These are phyloP conservation scores for Russula olivacea DNA, from an alignment of 768 basidiomycete genomes.

Conservation along the genomic window DNA sequence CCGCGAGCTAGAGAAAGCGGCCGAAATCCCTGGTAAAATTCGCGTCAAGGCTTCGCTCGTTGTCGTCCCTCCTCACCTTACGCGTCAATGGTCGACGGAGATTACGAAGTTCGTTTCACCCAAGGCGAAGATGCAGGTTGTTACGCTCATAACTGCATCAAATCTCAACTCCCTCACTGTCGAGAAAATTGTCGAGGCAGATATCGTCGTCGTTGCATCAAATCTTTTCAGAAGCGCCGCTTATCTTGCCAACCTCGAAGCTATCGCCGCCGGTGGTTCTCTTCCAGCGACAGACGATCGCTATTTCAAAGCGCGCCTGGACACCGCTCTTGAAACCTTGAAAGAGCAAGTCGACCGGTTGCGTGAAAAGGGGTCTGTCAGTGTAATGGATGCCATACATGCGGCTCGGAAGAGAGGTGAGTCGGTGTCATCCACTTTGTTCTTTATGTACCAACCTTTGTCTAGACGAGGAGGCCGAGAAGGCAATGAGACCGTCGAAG, in stretches of 20 bases:
- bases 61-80: slow-evolving; percentile 86
- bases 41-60: slow-evolving; percentile 74
- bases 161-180: slow-evolving; percentile 70
- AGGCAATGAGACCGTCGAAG: slow-evolving; percentile 46
- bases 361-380: slow-evolving; percentile 53
- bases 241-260: slow-evolving; percentile 71
- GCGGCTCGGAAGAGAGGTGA: slow-evolving; percentile 55
- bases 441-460: slow-evolving; percentile 23
- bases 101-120: slow-evolving; percentile 68
- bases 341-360: slow-evolving; percentile 63
- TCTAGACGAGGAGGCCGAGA: slow-evolving; percentile 48
- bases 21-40: slow-evolving; percentile 55
- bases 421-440: slow-evolving; percentile 22
- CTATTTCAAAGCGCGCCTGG: slow-evolving; percentile 82
- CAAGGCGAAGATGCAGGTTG: slow-evolving; percentile 48
- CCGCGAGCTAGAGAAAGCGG: slow-evolving; percentile 51
- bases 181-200: slow-evolving; percentile 69
- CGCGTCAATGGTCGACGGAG: slow-evolving; percentile 86
- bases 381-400: slow-evolving; percentile 60
- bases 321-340: slow-evolving; percentile 52
- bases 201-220: slow-evolving; percentile 81
- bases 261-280: slow-evolving; percentile 59
- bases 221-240: slow-evolving; percentile 76
- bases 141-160: slow-evolving; percentile 60
- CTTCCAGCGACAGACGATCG: slow-evolving; percentile 72